Evolutionary conservation across 306 rosid species (phyloP), one percentile per base, ranked within the genome.

Genomic region (Inga laurina): DNA sequence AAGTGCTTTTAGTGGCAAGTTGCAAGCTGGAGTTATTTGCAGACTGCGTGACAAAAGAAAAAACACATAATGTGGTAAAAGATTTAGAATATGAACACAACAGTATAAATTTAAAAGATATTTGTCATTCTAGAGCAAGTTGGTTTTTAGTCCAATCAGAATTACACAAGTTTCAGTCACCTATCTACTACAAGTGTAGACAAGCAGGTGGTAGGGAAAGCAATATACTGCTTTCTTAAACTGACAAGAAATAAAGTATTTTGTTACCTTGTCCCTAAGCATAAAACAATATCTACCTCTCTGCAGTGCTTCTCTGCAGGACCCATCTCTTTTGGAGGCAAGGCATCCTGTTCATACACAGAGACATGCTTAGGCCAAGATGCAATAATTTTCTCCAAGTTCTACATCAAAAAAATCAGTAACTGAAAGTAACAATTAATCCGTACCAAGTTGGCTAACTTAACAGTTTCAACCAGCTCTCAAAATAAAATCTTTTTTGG

Each of bases 11-110:
- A 95, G 84, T 85, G 98, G 98, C 77, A 95, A 92, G 91, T 95
- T 93, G 88, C 99, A 95, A 14, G 99, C 99, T 72, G 99, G 99
- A 82, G 99, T 95, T 84, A 95, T 95, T 89, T 95, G 99, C 90
- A 95, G 84, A 85, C 99, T 95, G 96, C 90, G 87, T 30, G 57
- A 78, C 78, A 86, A 77, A 86, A 77, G 8, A 14, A 76, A 76
- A 81, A 73, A 67, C 76, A 59, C 68, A n/a, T n/a, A 43, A 70
- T 69, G 81, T 80, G 78, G 54, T 39, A 81, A 66, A n/a, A n/a
- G n/a, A n/a, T n/a, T n/a, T n/a, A n/a, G n/a, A n/a, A n/a, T n/a
- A n/a, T n/a, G n/a, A n/a, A n/a, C n/a, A n/a, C n/a, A n/a, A n/a
- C n/a, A n/a, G n/a, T n/a, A n/a, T n/a, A n/a, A n/a, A n/a, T n/a